Evolutionary conservation across 176 grass and related monocot genomes (phyloP), one percentile per base, ranked within the genome.

Genomic region (Elymus sibiricus): DNA sequence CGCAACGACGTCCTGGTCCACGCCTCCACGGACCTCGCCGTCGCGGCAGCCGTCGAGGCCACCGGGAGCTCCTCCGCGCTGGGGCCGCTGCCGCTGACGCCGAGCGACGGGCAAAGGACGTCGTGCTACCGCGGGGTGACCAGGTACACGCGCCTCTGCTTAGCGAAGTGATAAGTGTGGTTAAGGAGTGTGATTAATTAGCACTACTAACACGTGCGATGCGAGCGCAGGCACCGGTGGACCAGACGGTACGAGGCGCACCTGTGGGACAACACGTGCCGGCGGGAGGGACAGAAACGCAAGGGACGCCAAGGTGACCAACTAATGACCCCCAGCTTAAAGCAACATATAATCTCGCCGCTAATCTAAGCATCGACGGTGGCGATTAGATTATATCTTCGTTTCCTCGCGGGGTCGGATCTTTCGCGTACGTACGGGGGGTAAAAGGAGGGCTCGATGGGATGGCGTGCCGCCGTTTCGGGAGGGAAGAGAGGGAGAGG

Each of bases 251-350:
- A 93, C 91, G 94, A 95, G 89, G 94, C 94, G 81, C 94, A 95
- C 78, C 91, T 95, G n/a, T 95, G 94, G 94, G 94, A 95, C 81
- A 95, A 95, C 94, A 93, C 94, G 81, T 93, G 87, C 87, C 82
- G 87, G 67, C 70, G 87, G 49, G 91, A 95, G 28, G 94, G 91
- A 64, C 94, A 95, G 85, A 95, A 94, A 87, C 85, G 94, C 56
- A 97, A 97, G 88, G 94, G 94, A 4, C 90, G 92, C 24, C 94
- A 97, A 97, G 94, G 94, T 97, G 84, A 74, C 77, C 19, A 58
- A 22, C 49, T 53, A 16, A 58, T 32, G 10, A 9, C 12, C 59
- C 59, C n/a, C n/a, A 16, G 49, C 49, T 61, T 61, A 61, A 79
- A 3, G 27, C 16, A 40, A 7, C 15, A n/a, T 5, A 25, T 72